A percentile compares a stretch with the other conserved stretches of the same genome.
phyloP scores from a whole-genome alignment of 1,284 basidiomycete genomes.

The Malassezia globosa region DNA sequence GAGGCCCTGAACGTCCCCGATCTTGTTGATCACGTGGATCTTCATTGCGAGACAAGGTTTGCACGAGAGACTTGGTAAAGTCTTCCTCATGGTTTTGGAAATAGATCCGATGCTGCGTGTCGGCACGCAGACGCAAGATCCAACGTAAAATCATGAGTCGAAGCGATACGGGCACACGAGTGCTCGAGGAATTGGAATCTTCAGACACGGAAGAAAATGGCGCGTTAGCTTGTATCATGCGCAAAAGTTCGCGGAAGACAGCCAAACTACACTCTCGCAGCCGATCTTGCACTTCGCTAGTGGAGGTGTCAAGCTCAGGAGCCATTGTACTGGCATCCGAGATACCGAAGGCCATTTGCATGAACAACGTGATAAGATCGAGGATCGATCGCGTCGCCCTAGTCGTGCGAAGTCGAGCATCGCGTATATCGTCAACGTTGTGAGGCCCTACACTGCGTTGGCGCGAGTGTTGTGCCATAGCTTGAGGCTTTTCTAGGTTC shows the following conservation, averaged over 20 bases:
- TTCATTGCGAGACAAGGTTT: slow-evolving; percentile 3
- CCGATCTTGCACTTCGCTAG: slow-evolving; percentile 24
- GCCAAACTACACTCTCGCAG: slow-evolving; percentile 30
- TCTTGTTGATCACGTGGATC: not conserved
- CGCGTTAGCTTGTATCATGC: slow-evolving; percentile 22
- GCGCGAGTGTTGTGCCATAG: slow-evolving; percentile 9
- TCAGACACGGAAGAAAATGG: not conserved
- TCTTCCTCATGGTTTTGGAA: slow-evolving; percentile 52
- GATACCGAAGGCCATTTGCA: slow-evolving; percentile 40
- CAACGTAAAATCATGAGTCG: slow-evolving; percentile 72
- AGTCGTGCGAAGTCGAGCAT: slow-evolving; percentile 6
- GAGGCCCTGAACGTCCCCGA: not conserved
- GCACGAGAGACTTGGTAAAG: slow-evolving; percentile 29
- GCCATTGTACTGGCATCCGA: slow-evolving; percentile 28
- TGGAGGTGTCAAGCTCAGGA: slow-evolving; percentile 16
- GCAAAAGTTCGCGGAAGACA: slow-evolving; percentile 37
- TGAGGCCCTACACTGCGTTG: slow-evolving; percentile 10
- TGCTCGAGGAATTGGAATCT: not conserved
- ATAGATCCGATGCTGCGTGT: slow-evolving; percentile 78
- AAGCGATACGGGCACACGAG: slow-evolving; percentile 3
- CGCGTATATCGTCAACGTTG: not conserved
- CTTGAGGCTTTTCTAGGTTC: not conserved
- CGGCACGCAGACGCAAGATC: slow-evolving; percentile 75
- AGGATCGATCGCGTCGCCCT: slow-evolving; percentile 22
- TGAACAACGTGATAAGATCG: slow-evolving; percentile 40